A percentile compares a stretch with the other conserved stretches of the same genome.
These are phyloP conservation scores for Chrysoporthe austroafricana DNA, from an alignment of 2,329 filamentous ascomycete genomes.

Conservation along the genomic window DNA sequence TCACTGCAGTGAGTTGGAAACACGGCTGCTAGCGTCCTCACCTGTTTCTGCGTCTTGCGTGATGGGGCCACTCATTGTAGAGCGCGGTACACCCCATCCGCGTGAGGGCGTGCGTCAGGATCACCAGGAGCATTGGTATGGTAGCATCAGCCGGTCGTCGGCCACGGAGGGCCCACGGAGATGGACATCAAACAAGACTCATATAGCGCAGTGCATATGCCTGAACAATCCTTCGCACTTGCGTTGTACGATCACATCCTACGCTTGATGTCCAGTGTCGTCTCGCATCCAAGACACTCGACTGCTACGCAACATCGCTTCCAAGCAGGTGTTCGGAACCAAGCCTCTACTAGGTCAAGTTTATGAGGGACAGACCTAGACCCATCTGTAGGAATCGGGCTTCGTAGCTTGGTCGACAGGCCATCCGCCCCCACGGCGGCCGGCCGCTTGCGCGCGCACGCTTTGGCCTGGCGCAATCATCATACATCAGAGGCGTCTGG, in stretches of 20 bases:
- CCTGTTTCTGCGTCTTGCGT: background rate
- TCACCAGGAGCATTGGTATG: background rate
- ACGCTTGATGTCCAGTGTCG: background rate
- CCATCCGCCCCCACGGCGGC: background rate
- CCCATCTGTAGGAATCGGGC: background rate
- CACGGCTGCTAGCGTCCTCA: background rate
- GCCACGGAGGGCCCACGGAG: background rate
- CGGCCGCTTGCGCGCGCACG: background rate
- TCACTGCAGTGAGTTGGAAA: background rate
- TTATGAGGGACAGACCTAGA: background rate
- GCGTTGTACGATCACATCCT: background rate
- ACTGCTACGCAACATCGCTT: background rate
- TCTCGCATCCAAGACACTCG: background rate
- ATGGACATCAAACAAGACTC: background rate
- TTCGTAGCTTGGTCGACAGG: background rate
- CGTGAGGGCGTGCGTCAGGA: background rate
- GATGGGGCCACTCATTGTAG: background rate
- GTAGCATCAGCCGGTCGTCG: background rate
- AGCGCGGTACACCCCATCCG: background rate
- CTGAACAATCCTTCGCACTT: background rate
- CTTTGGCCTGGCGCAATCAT: background rate
- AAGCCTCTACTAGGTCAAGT: background rate
- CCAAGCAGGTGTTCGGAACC: background rate
- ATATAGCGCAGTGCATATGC: slow-evolving; percentile 1
- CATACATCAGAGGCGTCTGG: background rate